Conservation (phyloP, 768 basidiomycete genomes). For the Termitomyces eurrhizus region DNA sequence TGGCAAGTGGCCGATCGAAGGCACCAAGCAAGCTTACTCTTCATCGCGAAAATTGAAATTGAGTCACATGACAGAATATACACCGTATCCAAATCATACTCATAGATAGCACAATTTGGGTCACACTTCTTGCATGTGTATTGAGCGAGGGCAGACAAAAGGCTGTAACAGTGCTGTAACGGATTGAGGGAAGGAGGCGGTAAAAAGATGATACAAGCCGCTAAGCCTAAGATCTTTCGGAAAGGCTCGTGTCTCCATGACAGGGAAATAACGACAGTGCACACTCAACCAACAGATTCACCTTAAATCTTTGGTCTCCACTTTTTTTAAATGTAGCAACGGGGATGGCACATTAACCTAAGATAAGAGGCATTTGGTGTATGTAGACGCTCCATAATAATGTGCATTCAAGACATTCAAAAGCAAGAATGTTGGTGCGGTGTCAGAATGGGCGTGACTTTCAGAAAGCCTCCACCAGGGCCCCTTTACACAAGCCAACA, state of each 20-base stretch:
- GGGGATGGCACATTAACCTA: constrained; percentile 5
- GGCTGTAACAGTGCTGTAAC: too few species aligned
- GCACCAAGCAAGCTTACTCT: neutral
- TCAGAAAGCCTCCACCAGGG: neutral
- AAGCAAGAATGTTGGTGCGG: too few species aligned
- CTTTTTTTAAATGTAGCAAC: too few species aligned
- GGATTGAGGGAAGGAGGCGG: too few species aligned
- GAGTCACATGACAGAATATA: neutral
- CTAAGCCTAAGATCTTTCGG: constrained; percentile 17
- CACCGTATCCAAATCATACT: too few species aligned
- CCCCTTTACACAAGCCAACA: neutral
- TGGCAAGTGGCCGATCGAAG: neutral
- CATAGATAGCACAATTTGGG: too few species aligned
- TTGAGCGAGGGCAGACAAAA: too few species aligned
- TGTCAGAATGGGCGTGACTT: neutral
- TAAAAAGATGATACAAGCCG: too few species aligned
- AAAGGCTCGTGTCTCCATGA: constrained; percentile 36
- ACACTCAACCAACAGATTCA: too few species aligned
- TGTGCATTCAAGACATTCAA: neutral
- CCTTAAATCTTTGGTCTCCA: too few species aligned
- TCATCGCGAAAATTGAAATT: neutral
- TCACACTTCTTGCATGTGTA: too few species aligned
- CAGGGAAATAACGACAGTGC: constrained; percentile 17
- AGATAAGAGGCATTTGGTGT: neutral
- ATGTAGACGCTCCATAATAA: neutral